Percentiles rank a stretch among this genome's conserved stretches.
phyloP scores from a whole-genome alignment of 495 filamentous ascomycete species.

The Emericellopsis terricola region DNA sequence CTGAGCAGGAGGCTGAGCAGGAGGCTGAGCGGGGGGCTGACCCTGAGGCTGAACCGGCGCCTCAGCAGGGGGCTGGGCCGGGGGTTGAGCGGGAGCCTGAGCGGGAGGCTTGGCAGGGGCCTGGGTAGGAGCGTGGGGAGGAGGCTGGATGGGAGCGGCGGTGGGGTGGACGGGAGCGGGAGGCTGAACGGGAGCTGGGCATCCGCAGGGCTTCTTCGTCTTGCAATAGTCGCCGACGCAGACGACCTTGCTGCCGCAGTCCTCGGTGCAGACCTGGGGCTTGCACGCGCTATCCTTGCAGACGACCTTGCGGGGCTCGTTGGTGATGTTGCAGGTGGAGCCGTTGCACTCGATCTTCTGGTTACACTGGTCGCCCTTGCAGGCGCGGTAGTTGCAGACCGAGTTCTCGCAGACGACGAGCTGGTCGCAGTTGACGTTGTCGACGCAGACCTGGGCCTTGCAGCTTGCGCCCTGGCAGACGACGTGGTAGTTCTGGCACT shows the following conservation, averaged over 20 bases:
- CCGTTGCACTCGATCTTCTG: neutral
- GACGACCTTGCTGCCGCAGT: neutral
- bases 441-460: neutral
- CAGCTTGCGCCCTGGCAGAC: neutral
- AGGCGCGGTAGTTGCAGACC: neutral
- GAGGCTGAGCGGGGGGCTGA: neutral
- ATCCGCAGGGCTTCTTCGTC: too few relatives aligned
- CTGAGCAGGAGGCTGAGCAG: neutral
- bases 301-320: neutral
- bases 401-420: neutral
- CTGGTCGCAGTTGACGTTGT: neutral
- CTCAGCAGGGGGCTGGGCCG: neutral
- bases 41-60: neutral
- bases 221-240: neutral
- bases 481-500: neutral
- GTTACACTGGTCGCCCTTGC: neutral
- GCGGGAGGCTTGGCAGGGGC: neutral
- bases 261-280: neutral
- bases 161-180: neutral
- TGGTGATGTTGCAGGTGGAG: neutral
- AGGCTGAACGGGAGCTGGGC: too few relatives aligned
- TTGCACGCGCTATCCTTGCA: neutral
- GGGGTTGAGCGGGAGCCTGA: neutral
- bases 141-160: neutral
- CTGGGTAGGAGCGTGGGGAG: neutral